A percentile compares a stretch with the other conserved stretches of the same genome.
phyloP scores from a whole-genome alignment of 2,329 filamentous ascomycete species.

The Aspergillus neoniger region DNA sequence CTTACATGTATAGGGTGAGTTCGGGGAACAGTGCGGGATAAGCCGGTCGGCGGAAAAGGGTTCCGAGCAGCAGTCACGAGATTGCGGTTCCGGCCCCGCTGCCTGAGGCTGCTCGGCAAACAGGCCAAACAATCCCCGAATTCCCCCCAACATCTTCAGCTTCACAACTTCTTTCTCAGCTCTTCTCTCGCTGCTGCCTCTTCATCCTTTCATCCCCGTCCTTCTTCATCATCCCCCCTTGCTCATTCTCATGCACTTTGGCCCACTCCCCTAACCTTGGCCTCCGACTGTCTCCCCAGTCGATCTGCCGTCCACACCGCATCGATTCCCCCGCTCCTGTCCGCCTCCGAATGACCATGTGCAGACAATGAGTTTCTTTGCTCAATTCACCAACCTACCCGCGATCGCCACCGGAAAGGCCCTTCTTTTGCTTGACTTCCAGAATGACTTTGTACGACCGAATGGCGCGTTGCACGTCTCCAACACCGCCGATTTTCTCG shows the following conservation, averaged over 20 bases:
- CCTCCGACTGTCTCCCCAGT: background rate
- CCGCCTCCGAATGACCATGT: constrained; percentile 25
- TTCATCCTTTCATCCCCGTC: background rate
- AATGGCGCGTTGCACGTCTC: constrained; percentile 68
- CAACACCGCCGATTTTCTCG: constrained; percentile 65
- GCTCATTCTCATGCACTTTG: background rate
- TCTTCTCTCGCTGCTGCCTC: background rate
- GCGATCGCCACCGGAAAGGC: constrained; percentile 65
- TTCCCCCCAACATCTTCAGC: background rate
- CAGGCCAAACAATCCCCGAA: background rate
- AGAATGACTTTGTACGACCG: constrained; percentile 80
- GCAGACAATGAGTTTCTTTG: constrained; percentile 35
- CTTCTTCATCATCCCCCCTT: background rate
- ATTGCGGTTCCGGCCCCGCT: background rate
- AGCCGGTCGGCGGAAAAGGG: background rate
- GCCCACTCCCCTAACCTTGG: background rate
- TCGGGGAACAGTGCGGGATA: no score
- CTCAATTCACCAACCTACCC: constrained; percentile 39
- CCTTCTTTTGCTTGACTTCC: constrained; percentile 80
- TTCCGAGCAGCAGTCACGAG: background rate
- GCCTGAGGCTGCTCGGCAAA: background rate
- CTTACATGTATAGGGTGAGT: no score
- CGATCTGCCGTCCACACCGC: background rate
- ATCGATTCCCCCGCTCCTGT: background rate
- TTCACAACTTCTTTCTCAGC: background rate